Percentiles rank a stretch among this genome's conserved stretches.
These are phyloP conservation scores for Zasmidium angulare DNA, from an alignment of 2,329 filamentous ascomycete genomes.

Conservation along the genomic window DNA sequence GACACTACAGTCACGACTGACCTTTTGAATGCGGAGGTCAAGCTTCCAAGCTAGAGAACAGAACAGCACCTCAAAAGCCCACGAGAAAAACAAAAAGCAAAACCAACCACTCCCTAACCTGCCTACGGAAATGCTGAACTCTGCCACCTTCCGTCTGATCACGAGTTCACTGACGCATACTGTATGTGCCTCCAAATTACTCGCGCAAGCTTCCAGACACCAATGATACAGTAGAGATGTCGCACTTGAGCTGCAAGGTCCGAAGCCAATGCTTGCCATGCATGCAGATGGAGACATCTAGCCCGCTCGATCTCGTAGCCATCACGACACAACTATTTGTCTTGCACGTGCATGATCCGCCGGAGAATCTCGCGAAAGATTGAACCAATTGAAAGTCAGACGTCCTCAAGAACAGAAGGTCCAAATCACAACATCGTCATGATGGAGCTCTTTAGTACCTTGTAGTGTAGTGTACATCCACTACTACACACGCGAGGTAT, in stretches of 20 bases:
- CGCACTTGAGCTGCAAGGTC: not conserved
- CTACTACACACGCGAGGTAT: too few species aligned
- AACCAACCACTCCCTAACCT: not conserved
- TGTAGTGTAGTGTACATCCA: too few species aligned
- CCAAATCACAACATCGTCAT: too few species aligned
- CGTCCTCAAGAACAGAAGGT: too few species aligned
- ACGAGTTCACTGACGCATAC: not conserved
- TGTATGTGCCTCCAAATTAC: not conserved
- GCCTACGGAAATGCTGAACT: not conserved
- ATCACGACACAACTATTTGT: too few species aligned
- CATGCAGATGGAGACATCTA: not conserved
- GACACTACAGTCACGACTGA: not conserved
- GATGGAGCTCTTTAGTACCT: too few species aligned
- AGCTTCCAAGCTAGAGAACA: slow-evolving; percentile 5
- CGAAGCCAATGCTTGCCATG: not conserved
- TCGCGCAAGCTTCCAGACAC: not conserved
- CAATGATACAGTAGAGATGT: not conserved
- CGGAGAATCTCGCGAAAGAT: too few species aligned
- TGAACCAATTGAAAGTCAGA: too few species aligned
- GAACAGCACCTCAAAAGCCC: not conserved
- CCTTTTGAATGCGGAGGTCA: not conserved
- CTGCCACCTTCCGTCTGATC: not conserved
- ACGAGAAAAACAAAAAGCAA: not conserved
- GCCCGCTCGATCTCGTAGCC: too few species aligned
- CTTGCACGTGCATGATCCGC: too few species aligned